Evolutionary conservation across 768 basidiomycete species (phyloP).

Genomic region (Rossbeevera mucosa): DNA sequence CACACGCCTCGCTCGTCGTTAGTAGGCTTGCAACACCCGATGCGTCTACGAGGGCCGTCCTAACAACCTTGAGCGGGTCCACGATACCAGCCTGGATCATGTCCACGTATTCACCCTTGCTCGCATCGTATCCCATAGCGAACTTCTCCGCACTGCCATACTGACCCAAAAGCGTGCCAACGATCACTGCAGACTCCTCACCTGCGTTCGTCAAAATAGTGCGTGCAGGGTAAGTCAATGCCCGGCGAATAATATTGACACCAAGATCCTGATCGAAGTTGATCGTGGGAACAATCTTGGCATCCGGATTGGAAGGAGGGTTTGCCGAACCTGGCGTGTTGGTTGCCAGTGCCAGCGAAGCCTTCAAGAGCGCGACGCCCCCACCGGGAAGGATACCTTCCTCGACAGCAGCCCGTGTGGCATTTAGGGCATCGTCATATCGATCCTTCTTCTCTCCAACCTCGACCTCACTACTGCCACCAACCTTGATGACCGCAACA

Average conservation of each 20-base stretch:
- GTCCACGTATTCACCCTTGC: slow-evolving; percentile 88
- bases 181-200: slow-evolving; percentile 89
- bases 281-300: slow-evolving; percentile 65
- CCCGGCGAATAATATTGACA: slow-evolving; percentile 86
- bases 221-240: slow-evolving; percentile 76
- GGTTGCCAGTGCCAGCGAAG: slow-evolving; percentile 64
- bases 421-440: slow-evolving; percentile 94
- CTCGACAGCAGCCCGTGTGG: slow-evolving; percentile 97
- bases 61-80: slow-evolving; percentile 93
- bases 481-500: slow-evolving; percentile 98
- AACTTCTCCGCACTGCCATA: slow-evolving; percentile 76
- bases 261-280: slow-evolving; percentile 99
- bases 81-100: slow-evolving; percentile 95
- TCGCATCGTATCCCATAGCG: slow-evolving; percentile 84
- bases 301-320: slow-evolving; percentile 49
- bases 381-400: slow-evolving; percentile 98
- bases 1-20: slow-evolving; percentile 88
- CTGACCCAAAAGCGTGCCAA: slow-evolving; percentile 73
- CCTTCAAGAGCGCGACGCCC: slow-evolving; percentile 89
- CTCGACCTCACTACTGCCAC: slow-evolving; percentile 90
- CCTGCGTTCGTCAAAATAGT: slow-evolving; percentile 93
- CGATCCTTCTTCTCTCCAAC: slow-evolving; percentile 99
- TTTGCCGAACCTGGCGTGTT: slow-evolving; percentile 42
- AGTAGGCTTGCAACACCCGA: slow-evolving; percentile 89
- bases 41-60: slow-evolving; percentile 90